These are phyloP conservation scores for Globisporangium rhizosaccharum DNA, from an alignment of 352 stramenopile genomes.

Conservation along the genomic window DNA sequence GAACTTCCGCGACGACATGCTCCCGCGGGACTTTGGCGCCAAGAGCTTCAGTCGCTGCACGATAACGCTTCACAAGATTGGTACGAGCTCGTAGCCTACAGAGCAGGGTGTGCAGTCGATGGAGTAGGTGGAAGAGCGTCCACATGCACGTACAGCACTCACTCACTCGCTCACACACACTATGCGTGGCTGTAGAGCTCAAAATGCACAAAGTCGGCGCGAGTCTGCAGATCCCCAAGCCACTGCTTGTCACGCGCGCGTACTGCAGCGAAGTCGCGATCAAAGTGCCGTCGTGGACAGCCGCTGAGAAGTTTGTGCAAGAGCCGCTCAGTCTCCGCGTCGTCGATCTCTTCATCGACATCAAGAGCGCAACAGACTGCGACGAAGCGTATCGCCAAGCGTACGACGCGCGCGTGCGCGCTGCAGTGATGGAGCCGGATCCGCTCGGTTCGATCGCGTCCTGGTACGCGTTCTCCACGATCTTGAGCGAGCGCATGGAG, in stretches of 20 bases:
- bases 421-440: slow-evolving; percentile 41
- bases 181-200: slow-evolving; percentile 26
- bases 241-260: slow-evolving; percentile 47
- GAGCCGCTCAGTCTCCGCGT: slow-evolving; percentile 42
- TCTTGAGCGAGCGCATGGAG: slow-evolving; percentile 47
- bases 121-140: no score
- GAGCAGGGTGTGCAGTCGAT: neutral
- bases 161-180: neutral
- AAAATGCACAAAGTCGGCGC: slow-evolving; percentile 54
- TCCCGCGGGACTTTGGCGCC: slow-evolving; percentile 48
- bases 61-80: slow-evolving; percentile 41
- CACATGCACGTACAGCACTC: neutral
- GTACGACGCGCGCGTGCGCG: slow-evolving; percentile 24
- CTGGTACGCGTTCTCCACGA: slow-evolving; percentile 48
- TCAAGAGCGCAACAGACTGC: slow-evolving; percentile 44
- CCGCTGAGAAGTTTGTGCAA: slow-evolving; percentile 45
- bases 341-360: slow-evolving; percentile 43
- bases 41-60: slow-evolving; percentile 44
- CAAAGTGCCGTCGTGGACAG: slow-evolving; percentile 54
- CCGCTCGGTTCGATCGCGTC: slow-evolving; percentile 57
- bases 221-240: slow-evolving; percentile 32
- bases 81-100: slow-evolving; percentile 15
- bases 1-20: slow-evolving; percentile 48
- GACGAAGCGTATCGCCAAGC: slow-evolving; percentile 31
- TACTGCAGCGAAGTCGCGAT: slow-evolving; percentile 50